Evolutionary conservation across 2,329 filamentous ascomycete species (phyloP), one percentile per base, ranked within the genome.

Genomic region (Aaosphaeria pasadenensis): DNA sequence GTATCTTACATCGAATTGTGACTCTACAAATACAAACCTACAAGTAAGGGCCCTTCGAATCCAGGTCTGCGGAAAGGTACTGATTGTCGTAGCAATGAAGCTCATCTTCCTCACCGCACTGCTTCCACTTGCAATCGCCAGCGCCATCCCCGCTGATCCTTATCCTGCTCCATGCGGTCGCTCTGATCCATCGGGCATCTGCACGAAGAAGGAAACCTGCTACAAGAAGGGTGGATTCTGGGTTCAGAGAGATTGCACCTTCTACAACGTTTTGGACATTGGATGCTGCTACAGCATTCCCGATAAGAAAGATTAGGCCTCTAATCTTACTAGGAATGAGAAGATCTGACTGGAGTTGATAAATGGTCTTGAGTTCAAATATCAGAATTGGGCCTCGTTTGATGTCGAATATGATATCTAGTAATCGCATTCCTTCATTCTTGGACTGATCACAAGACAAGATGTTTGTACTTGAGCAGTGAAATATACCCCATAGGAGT

Each of bases 131-230:
- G 58, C 46, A 4, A 44, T 64, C 24, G 49, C 45, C 2, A 36
- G 31, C 9, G 47, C 49, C 4, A 56, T 47, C 13, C 36, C 59
- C 5, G 54, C 51, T 39, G 60, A 65, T 30, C 61, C 59, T 0
- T 64, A 64, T 45, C 59, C 60, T 5, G 60, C 62, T 0, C 62
- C 62, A 5, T 65, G 62, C 33, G 62, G 62, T 11, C 57, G 62
- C 11, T 59, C 56, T 9, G 51, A 51, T 30, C 62, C 62, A 5
- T 63, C 59, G 2, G 62, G 62, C 31, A 56, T 62, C 40, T 65
- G 62, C 50, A 57, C 58, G 1, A 62, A 58, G 9, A 55, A 65
- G 49, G 11, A 46, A 13, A 57, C 54, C 5, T 64, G 61, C 46
- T 51, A 52, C 45, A 51, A 55, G 43, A 53, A 58, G 41, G 59